phyloP scores from a whole-genome alignment of 345 rosid genomes.

The Eucalyptus victrix region DNA sequence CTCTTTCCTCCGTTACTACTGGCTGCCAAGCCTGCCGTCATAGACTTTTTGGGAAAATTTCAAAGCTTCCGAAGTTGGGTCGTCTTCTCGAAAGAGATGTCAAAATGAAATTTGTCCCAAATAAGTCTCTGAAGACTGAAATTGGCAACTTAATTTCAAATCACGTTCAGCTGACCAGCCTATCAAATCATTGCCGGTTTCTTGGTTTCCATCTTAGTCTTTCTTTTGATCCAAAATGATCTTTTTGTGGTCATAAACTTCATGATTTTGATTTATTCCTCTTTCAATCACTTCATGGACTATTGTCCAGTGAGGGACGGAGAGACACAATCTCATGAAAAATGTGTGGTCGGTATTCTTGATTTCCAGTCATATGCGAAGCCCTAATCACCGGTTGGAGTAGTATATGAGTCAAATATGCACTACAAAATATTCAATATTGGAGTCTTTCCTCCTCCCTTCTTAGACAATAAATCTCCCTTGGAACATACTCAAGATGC shows the following conservation, averaged over 20 bases:
- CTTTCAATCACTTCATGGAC: background rate
- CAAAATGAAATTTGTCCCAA: background rate
- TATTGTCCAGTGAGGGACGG: background rate
- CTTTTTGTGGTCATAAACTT: background rate
- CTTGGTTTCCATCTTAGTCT: background rate
- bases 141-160: background rate
- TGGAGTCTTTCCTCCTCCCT: background rate
- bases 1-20: background rate
- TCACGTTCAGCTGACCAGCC: background rate
- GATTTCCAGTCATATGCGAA: background rate
- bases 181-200: background rate
- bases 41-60: background rate
- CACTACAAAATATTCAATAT: background rate
- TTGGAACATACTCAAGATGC: background rate
- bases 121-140: background rate
- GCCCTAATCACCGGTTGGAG: background rate
- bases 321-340: background rate
- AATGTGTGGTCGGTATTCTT: background rate
- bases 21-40: background rate
- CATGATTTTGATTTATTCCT: background rate
- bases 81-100: background rate
- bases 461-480: background rate
- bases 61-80: background rate
- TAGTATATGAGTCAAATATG: background rate
- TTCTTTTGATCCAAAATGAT: background rate